A percentile compares a stretch with the other conserved stretches of the same genome.
Evolutionary conservation across 257 asterid genomes (phyloP).

Genomic region (Solanum verrucosum): DNA sequence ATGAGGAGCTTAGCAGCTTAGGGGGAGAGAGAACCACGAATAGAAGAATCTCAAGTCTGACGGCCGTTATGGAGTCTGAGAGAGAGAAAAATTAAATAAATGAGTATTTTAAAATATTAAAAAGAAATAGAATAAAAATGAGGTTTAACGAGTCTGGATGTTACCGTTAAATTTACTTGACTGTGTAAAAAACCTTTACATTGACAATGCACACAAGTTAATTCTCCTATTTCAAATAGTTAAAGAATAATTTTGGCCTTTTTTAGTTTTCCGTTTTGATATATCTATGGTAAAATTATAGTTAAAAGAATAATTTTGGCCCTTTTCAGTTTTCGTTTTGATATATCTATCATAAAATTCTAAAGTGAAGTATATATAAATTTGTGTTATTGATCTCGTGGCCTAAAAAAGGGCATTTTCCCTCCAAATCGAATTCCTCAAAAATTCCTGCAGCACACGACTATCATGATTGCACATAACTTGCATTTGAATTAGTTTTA

Average conservation of each 20-base stretch:
- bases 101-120: too few species aligned
- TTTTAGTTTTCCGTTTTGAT: too few species aligned
- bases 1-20: neutral
- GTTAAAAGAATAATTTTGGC: too few species aligned
- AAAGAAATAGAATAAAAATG: too few species aligned
- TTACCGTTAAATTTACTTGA: neutral
- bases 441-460: neutral
- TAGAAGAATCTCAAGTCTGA: neutral
- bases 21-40: neutral
- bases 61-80: neutral
- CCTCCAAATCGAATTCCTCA: neutral
- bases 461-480: neutral
- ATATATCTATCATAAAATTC: too few species aligned
- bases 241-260: too few species aligned
- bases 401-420: neutral
- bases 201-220: neutral
- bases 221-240: too few species aligned
- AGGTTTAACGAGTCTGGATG: neutral
- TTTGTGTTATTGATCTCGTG: too few species aligned
- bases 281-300: too few species aligned
- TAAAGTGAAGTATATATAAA: too few species aligned
- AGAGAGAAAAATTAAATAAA: neutral
- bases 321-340: too few species aligned
- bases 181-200: too few species aligned
- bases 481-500: neutral